Conservation (phyloP, 2,329 filamentous ascomycete species). For the Ascochyta clinopodiicola region DNA sequence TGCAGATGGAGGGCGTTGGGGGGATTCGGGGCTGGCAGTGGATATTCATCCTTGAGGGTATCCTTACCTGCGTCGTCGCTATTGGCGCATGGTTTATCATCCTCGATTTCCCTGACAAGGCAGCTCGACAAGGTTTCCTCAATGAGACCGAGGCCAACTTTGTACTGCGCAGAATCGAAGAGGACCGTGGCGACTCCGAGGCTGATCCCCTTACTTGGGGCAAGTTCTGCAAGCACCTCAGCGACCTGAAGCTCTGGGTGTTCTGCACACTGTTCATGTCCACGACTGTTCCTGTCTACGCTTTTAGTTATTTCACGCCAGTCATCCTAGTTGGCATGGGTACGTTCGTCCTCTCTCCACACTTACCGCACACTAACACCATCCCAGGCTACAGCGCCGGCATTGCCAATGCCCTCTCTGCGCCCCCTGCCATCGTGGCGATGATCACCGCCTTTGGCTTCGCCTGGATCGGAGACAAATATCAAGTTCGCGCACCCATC, state of each 20-base stretch:
- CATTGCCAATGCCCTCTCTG: conserved; percentile 26
- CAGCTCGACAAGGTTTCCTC: conserved; percentile 31
- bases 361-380: background rate
- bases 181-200: conserved; percentile 34
- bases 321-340: conserved; percentile 37
- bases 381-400: conserved; percentile 20
- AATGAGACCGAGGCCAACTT: conserved; percentile 23
- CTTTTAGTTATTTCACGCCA: conserved; percentile 37
- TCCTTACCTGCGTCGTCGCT: conserved; percentile 35
- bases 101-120: conserved; percentile 38
- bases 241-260: conserved; percentile 32
- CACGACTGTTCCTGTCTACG: conserved; percentile 33
- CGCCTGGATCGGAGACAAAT: conserved; percentile 36
- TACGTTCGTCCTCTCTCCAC: background rate
- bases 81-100: conserved; percentile 36
- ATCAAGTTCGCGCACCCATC: conserved; percentile 31
- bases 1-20: conserved; percentile 35
- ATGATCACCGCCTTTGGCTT: conserved; percentile 32
- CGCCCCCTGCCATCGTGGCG: conserved; percentile 34
- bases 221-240: conserved; percentile 26
- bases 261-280: conserved; percentile 34
- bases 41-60: conserved; percentile 41
- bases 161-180: conserved; percentile 31
- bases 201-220: conserved; percentile 29
- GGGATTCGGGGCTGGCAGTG: conserved; percentile 37